Evolutionary conservation across 805 yeast genomes (phyloP).

Genomic region (Blastobotrys peoriensis): DNA sequence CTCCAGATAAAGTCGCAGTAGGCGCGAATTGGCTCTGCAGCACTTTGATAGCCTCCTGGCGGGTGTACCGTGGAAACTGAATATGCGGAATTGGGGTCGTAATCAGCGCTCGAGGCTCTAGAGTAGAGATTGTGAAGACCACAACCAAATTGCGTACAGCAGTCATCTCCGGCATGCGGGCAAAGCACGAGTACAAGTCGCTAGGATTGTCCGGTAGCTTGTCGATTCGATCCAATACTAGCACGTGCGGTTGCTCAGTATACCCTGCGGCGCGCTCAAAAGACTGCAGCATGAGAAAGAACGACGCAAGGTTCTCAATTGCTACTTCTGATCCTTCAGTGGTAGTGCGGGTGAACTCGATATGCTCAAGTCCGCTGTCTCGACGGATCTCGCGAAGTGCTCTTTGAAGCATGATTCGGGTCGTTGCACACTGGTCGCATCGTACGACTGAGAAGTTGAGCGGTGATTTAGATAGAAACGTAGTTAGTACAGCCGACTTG

Average conservation of each 20-base stretch:
- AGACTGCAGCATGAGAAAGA: constrained; percentile 34
- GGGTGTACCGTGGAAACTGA: constrained; percentile 38
- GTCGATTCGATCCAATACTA: constrained; percentile 49
- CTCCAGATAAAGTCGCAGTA: not conserved
- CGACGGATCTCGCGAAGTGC: constrained; percentile 36
- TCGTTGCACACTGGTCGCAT: constrained; percentile 46
- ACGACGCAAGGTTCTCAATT: constrained; percentile 40
- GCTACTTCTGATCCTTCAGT: constrained; percentile 24
- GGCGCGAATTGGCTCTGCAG: constrained; percentile 16
- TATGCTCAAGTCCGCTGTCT: constrained; percentile 30
- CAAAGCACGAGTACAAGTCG: constrained; percentile 37
- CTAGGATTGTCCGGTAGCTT: constrained; percentile 38
- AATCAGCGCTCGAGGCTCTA: constrained; percentile 38
- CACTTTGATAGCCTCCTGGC: constrained; percentile 34
- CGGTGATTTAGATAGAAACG: constrained; percentile 27
- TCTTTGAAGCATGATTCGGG: constrained; percentile 42
- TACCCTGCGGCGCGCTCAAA: constrained; percentile 32
- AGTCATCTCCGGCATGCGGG: constrained; percentile 38
- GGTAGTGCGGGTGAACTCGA: constrained; percentile 9
- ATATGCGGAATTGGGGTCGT: constrained; percentile 41
- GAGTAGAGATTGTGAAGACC: constrained; percentile 39
- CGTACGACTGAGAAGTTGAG: constrained; percentile 34
- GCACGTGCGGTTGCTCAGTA: constrained; percentile 34
- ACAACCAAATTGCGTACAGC: constrained; percentile 34
- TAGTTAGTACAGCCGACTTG: constrained; percentile 36